Percentiles rank a stretch among this genome's conserved stretches.
Evolutionary conservation across 345 rosid genomes (phyloP).

Genomic region (Arabis alpina): DNA sequence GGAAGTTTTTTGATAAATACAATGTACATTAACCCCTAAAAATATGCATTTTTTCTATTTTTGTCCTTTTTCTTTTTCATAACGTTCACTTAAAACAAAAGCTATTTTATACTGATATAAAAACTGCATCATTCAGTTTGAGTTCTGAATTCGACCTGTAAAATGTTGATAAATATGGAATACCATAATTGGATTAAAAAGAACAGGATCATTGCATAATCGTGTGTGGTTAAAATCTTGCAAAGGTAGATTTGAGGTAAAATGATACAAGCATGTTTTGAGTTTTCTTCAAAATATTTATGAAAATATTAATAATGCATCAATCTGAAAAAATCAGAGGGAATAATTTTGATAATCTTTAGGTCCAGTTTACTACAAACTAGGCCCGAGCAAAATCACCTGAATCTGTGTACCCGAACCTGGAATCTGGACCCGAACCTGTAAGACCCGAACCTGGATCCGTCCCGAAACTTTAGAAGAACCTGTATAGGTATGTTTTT

Average conservation of each 20-base stretch:
- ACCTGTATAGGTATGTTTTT: too few species aligned
- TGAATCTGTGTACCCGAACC: too few species aligned
- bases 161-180: not conserved
- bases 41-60: too few species aligned
- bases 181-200: constrained; percentile 4
- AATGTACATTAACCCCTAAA: constrained; percentile 20
- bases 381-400: too few species aligned
- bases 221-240: not conserved
- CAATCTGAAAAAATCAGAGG: constrained; percentile 25
- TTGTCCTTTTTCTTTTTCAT: not conserved
- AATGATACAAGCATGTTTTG: not conserved
- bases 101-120: not conserved
- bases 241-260: not conserved
- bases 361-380: constrained; percentile 12
- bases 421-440: too few species aligned
- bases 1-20: constrained; percentile 5
- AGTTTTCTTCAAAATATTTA: not conserved
- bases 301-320: constrained; percentile 2
- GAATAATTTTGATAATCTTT: constrained; percentile 12
- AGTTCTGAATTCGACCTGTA: constrained; percentile 2
- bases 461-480: too few species aligned
- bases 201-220: not conserved
- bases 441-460: too few species aligned
- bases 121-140: not conserved
- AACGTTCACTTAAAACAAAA: not conserved